Evolutionary conservation across 805 yeast genomes (phyloP).

Genomic region (Candida palmyrensis): DNA sequence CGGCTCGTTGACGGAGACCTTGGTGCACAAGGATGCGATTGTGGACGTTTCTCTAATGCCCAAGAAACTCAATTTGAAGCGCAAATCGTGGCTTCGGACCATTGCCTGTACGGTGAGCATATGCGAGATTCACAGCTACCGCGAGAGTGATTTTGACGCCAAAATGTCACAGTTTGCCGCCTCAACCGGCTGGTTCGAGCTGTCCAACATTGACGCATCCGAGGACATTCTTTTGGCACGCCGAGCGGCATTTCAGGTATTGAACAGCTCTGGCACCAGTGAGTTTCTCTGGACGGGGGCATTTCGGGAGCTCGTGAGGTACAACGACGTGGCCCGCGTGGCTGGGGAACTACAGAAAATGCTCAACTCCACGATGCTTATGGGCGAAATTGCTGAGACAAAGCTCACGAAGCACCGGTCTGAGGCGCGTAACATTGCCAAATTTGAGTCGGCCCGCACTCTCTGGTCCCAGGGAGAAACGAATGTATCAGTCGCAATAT

Average conservation of each 20-base stretch:
- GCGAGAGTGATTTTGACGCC: constrained; percentile 6
- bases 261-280: neutral
- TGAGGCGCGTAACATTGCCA: constrained; percentile 11
- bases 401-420: constrained; percentile 10
- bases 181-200: constrained; percentile 32
- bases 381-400: constrained; percentile 32
- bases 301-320: constrained; percentile 36
- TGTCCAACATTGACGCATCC: constrained; percentile 25
- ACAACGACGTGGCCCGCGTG: constrained; percentile 36
- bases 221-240: constrained; percentile 44
- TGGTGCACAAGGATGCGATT: constrained; percentile 9
- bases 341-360: constrained; percentile 42
- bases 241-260: constrained; percentile 29
- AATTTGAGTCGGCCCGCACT: constrained; percentile 51
- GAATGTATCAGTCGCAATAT: constrained; percentile 50
- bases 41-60: constrained; percentile 4
- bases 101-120: constrained; percentile 23
- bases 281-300: constrained; percentile 17
- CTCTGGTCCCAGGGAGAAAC: constrained; percentile 63
- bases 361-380: constrained; percentile 42
- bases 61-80: constrained; percentile 11
- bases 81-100: constrained; percentile 18
- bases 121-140: constrained; percentile 9
- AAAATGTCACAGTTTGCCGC: constrained; percentile 10
- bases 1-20: constrained; percentile 13